Base-by-base conservation (phyloP, 2,329 filamentous ascomycete genomes). In the Colletotrichum paranaense region DNA sequence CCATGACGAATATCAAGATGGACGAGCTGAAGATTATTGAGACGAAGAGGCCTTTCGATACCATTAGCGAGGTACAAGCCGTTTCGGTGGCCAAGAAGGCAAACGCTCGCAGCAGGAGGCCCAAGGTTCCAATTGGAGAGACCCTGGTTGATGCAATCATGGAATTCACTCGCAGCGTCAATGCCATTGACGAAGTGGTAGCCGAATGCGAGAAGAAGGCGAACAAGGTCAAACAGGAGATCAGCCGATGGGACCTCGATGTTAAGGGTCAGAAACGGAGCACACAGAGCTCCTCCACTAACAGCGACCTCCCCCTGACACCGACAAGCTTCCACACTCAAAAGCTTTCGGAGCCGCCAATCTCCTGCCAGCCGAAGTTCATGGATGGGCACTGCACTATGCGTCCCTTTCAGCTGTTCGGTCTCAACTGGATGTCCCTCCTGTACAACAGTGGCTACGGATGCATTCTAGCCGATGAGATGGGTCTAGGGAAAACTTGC, bases 401-500 rank as follows among this genome's bases (percentile, higher is more conserved):
- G 86, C 98, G 98, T 80, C 92, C 97, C 46, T 98, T 98, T 79
- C 97, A 99, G 80, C 85, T 98, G 24, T 95, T 97, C 35, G 97
- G 97, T 4, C 88, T 99, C 64, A 98, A 98, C 80, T 99, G 97
- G 97, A 89, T 99, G 79, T 91, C 92, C 68, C 84, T 98, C 58
- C 88, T 99, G 16, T 97, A 95, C 84, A 88, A 92, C 65, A 92
- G 94, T 71, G 88, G 92, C 32, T 89, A 97, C 64, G 96, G 94
- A 58, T 96, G 95, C 75, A 98, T 99, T 69, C 87, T 99, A 22
- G 97, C 97, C 1, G 97, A 99, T 80, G 97, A 99, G 80, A 99
- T 99, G 97, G 97, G 94, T 64, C 86, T 96, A 53, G 97, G 97
- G 58, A 99, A 99, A 86, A 99, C 97, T 0, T 98, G 95, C 78